These are phyloP conservation scores for Podaxis sp. DNA, from an alignment of 768 basidiomycete genomes.

Conservation along the genomic window DNA sequence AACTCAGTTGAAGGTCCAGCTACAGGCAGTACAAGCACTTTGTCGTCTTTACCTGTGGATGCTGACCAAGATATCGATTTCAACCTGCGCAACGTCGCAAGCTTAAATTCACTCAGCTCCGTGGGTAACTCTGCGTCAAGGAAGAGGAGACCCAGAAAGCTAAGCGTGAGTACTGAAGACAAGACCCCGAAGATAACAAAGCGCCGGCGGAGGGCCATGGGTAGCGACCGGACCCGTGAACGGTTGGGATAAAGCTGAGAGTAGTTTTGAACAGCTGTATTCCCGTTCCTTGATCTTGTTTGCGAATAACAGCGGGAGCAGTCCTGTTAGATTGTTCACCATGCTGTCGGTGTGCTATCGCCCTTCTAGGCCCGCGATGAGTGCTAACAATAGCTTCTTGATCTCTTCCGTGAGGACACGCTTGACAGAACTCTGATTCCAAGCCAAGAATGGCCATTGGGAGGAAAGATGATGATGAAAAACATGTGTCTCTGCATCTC, in stretches of 20 bases:
- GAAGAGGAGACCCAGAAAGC: constrained; percentile 1
- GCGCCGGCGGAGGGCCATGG: neutral
- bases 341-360: neutral
- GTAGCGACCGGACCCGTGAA: neutral
- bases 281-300: neutral
- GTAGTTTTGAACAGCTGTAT: neutral
- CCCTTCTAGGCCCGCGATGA: neutral
- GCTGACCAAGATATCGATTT: neutral
- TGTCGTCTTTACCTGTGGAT: neutral
- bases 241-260: neutral
- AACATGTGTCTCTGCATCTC: neutral
- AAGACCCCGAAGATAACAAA: neutral
- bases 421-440: neutral
- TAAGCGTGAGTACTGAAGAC: neutral
- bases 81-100: neutral
- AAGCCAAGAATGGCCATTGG: neutral
- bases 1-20: neutral
- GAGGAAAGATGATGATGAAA: neutral
- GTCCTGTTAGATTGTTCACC: neutral
- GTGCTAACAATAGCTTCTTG: neutral
- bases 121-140: constrained; percentile 2
- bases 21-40: neutral
- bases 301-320: neutral
- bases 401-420: neutral
- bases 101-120: neutral